Conservation (phyloP, 2,329 filamentous ascomycete species). For the Fusarium keratoplasticum region DNA sequence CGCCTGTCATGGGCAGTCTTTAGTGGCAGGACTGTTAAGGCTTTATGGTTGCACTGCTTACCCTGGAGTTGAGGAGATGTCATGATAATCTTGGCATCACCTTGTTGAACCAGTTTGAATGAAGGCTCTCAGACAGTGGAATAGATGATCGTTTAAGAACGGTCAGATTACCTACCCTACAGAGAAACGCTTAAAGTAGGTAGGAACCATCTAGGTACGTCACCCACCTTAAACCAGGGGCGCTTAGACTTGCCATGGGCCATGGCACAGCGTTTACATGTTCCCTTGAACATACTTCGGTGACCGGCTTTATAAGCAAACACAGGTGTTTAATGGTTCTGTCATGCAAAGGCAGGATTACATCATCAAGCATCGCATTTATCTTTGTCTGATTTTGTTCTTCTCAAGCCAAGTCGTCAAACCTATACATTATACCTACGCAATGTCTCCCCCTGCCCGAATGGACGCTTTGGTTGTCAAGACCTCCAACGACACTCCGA, state of each 20-base stretch:
- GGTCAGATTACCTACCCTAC: no score
- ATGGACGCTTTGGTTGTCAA: not conserved
- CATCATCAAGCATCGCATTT: not conserved
- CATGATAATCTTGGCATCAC: no score
- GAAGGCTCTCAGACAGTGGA: not conserved
- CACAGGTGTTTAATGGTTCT: not conserved
- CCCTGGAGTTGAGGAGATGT: not conserved
- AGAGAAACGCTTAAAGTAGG: not conserved
- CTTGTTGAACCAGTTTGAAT: no score
- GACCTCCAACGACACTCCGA: not conserved
- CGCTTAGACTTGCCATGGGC: not conserved
- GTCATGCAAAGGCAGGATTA: not conserved
- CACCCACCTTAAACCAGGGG: not conserved
- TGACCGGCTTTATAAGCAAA: not conserved
- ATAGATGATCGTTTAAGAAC: not conserved
- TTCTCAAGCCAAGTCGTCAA: not conserved
- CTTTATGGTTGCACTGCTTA: not conserved
- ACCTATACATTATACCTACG: not conserved
- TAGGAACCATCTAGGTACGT: no score
- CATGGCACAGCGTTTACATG: not conserved
- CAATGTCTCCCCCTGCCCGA: not conserved
- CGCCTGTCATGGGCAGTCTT: accelerated
- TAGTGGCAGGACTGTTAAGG: not conserved
- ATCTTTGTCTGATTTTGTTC: not conserved
- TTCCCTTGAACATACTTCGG: not conserved